A percentile compares a stretch with the other conserved stretches of the same genome.
Conservation (phyloP, 495 filamentous ascomycete species). For the Xylaria acuta region DNA sequence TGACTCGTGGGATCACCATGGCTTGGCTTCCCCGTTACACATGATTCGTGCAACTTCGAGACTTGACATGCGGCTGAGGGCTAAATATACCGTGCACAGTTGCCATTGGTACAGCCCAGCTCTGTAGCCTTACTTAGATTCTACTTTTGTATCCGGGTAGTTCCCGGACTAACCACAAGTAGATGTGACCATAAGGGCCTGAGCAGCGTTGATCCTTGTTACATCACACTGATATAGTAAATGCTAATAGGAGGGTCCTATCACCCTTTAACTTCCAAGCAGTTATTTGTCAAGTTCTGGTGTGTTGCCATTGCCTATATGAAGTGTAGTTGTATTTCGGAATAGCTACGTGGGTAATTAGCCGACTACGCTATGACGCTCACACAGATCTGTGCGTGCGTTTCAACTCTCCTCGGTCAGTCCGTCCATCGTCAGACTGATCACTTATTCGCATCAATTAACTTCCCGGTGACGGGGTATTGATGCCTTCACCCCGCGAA, state of each 20-base stretch:
- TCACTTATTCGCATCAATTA: slow-evolving; percentile 11
- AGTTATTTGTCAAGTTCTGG: slow-evolving; percentile 14
- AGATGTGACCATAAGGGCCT: neutral
- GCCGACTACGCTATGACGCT: slow-evolving; percentile 13
- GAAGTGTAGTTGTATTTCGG: neutral
- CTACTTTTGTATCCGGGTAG: neutral
- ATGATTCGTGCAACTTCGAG: neutral
- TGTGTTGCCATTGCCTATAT: neutral
- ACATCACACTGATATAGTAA: slow-evolving; percentile 1
- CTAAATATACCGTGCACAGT: neutral
- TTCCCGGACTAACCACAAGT: neutral
- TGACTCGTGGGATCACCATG: neutral
- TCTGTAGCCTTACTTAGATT: neutral
- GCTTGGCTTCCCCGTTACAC: neutral
- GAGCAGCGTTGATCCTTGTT: slow-evolving; percentile 9
- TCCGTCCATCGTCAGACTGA: neutral
- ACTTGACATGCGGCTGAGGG: neutral
- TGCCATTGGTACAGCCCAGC: slow-evolving; percentile 4
- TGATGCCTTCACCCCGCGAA: neutral
- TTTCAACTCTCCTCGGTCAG: neutral
- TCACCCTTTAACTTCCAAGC: neutral
- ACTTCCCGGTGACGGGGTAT: slow-evolving; percentile 10
- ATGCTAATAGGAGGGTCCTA: neutral
- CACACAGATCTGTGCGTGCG: slow-evolving; percentile 17
- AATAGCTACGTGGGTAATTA: neutral